Base-by-base conservation (phyloP, 208 protist genomes). In the Porcisia hertigi region DNA sequence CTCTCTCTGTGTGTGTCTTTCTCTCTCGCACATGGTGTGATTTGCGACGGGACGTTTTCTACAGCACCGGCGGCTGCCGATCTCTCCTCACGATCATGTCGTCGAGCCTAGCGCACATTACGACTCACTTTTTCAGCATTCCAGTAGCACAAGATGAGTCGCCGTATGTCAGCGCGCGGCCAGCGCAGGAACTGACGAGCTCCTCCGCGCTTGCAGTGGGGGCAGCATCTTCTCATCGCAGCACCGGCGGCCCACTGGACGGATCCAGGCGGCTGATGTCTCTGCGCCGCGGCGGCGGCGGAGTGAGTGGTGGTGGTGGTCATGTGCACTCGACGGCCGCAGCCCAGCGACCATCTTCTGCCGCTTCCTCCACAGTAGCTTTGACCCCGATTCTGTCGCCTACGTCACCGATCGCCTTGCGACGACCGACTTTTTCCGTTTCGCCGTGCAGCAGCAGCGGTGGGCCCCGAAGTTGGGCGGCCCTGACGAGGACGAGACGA, bases 41-140 rank as follows among this genome's bases (percentile, higher is more conserved):
- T n/a, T 25, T 0, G 0, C 47, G 0, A 39, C 49, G 36, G 18
- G 3, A 43, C 30, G 23, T n/a, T 52, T n/a, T 67, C 23, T 20
- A 30, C 41, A 39, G n/a, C 34, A 43, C 43, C 14, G 23, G 23
- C 53, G 16, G 23, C 55, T 34, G 30, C 55, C 54, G 7, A 53
- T 55, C 30, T n/a, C 36, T 53, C 34, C 36, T 53, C 34, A 23
- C 20, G 72, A 58, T 45, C 52, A 82, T 82, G 78, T 25, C 78
- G 36, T 78, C 66, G 11, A 72, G 78, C 14, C 69, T 82, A 9
- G 78, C 53, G 2, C 59, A 78, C 73, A 82, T 82, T 47, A 82
- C 78, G 0, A 77, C 60, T 36, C 78, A 82, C 62, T 82, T 82
- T 52, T 82, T 82, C 54, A 64, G 75, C 53, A 65, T 82, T 45